These are phyloP conservation scores for Plantago coronopus DNA, from an alignment of 305 asterid genomes.

Conservation along the genomic window DNA sequence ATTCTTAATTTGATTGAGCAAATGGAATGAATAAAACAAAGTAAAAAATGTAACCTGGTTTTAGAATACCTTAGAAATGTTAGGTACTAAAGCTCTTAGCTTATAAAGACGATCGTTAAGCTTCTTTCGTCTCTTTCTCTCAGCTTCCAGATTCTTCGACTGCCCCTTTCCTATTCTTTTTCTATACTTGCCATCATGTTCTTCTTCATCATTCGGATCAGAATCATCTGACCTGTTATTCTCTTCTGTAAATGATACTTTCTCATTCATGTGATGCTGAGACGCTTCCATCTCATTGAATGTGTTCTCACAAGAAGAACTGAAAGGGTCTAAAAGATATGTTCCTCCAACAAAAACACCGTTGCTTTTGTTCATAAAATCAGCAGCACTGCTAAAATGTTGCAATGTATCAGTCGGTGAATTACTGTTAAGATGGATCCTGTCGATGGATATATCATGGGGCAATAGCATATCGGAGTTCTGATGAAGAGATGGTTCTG, in stretches of 20 bases:
- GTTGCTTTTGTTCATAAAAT: slow-evolving; percentile 11
- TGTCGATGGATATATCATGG: slow-evolving; percentile 7
- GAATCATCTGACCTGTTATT: slow-evolving; percentile 39
- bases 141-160: slow-evolving; percentile 79
- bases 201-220: slow-evolving; percentile 61
- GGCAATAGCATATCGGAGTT: slow-evolving; percentile 1
- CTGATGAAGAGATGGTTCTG: slow-evolving; percentile 8
- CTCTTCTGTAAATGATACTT: slow-evolving; percentile 34
- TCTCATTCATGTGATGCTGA: slow-evolving; percentile 22
- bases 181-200: slow-evolving; percentile 58
- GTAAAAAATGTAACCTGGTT: not conserved
- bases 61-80: slow-evolving; percentile 68
- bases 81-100: slow-evolving; percentile 84
- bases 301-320: slow-evolving; percentile 25
- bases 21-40: not conserved
- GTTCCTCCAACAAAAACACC: slow-evolving; percentile 11
- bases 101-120: slow-evolving; percentile 81
- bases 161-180: slow-evolving; percentile 69
- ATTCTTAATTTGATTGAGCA: not conserved
- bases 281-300: slow-evolving; percentile 26
- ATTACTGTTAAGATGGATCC: slow-evolving; percentile 6
- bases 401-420: slow-evolving; percentile 3
- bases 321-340: slow-evolving; percentile 15
- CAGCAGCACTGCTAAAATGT: slow-evolving; percentile 4
- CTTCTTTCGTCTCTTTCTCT: slow-evolving; percentile 90